Base-by-base conservation (phyloP, 306 rosid genomes). In the Vigna trinervia region DNA sequence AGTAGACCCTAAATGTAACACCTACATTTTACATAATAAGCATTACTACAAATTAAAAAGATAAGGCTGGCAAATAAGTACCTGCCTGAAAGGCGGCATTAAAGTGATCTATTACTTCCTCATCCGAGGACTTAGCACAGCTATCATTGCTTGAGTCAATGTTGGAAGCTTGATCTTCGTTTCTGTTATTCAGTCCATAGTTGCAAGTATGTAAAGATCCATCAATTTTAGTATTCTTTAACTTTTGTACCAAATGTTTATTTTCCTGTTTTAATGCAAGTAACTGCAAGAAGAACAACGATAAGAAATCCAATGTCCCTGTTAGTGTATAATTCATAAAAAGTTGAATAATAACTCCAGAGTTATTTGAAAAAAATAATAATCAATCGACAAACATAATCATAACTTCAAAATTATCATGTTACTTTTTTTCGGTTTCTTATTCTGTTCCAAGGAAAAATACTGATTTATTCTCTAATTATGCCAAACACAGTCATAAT, bases 11-110 rank as follows among this genome's bases (percentile, higher is more conserved):
- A 14, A 46, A 4, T 75, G 58, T 41, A 46, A 69, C 43, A 22
- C 5, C 17, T 50, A 11, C 12, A 7, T 9, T 19, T 77, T 57
- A 63, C 47, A 12, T 45, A 41, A 62, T 64, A 50, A 57, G 17
- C 53, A 19, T 60, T 15, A 38, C 54, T 54, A 71, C 52, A 15
- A 22, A 51, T 60, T 53, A 59, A 58, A 52, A 38, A 8, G 63
- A 79, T 45, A 52, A 79, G 32, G 23, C 9, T 6, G 15, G 75
- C 11, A 14, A 71, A 68, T 58, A 75, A 66, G 71, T 88, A 93
- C 95, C 93, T 89, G 96, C 98, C 97, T 92, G 85, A 63, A 74
- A 86, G 83, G 80, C 86, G 81, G 83, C 73, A 80, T 82, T 71
- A 23, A 65, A 76, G 71, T 76, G 76, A 39, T 87, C 85, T 5